A percentile compares a stretch with the other conserved stretches of the same genome.
phyloP scores from a whole-genome alignment of 2,329 filamentous ascomycete species.

The Phialophora tarda region DNA sequence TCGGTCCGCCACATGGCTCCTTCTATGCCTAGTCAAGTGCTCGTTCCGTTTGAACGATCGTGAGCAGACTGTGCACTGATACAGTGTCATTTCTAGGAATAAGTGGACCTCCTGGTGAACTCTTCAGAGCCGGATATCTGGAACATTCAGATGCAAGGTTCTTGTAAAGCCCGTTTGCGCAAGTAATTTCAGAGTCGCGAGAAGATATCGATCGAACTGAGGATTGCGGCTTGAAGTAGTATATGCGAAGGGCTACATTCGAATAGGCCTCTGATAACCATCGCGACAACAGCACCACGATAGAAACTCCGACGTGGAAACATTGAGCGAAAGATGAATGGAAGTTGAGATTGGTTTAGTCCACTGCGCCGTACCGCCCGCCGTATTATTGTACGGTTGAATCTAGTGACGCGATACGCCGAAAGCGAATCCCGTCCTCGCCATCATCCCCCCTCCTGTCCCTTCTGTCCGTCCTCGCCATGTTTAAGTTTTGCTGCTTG shows the following conservation, averaged over 20 bases:
- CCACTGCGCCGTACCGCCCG: background rate
- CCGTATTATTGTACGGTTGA: background rate
- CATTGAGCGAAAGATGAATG: background rate
- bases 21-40: conserved; percentile 15
- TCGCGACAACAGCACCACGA: background rate
- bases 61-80: conserved; percentile 11
- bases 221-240: background rate
- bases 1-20: conserved; percentile 7
- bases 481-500: background rate
- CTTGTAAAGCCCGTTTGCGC: background rate
- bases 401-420: background rate
- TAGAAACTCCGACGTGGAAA: background rate
- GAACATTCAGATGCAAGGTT: too few relatives aligned
- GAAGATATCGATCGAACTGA: background rate
- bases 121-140: background rate
- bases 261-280: background rate
- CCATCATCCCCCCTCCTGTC: too few relatives aligned
- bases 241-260: background rate
- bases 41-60: conserved; percentile 16
- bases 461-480: background rate
- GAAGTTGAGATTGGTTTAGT: background rate
- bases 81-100: background rate
- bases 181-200: background rate
- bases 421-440: background rate
- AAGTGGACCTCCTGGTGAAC: background rate